Evolutionary conservation across 2,329 filamentous ascomycete genomes (phyloP).

Genomic region (Cladobotryum protrusum): DNA sequence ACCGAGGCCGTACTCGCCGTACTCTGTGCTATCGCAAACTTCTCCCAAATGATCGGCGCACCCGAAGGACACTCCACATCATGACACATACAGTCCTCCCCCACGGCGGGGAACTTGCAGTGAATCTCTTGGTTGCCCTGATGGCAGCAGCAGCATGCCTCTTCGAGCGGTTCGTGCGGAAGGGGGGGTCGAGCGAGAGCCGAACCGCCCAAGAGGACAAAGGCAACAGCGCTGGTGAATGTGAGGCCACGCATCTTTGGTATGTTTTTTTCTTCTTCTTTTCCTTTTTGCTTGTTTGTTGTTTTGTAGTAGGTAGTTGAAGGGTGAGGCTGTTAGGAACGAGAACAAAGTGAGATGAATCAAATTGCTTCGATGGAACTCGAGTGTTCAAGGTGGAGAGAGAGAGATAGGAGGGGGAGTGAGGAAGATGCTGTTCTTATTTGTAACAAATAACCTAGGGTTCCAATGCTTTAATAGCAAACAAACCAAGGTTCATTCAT

Average conservation of each 20-base stretch:
- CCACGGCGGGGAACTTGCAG: conserved; percentile 17
- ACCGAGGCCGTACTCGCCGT: no score
- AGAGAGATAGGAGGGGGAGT: no score
- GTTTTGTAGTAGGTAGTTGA: neutral
- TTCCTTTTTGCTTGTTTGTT: neutral
- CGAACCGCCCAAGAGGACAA: conserved; percentile 18
- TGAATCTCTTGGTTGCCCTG: conserved; percentile 17
- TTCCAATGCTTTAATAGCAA: no score
- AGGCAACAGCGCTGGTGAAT: conserved; percentile 1
- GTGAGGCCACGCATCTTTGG: conserved; percentile 13
- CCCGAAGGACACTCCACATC: conserved; percentile 19
- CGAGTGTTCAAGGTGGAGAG: no score
- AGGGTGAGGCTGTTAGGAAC: no score
- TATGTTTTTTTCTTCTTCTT: neutral
- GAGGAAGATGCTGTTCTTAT: no score
- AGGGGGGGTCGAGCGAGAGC: conserved; percentile 16
- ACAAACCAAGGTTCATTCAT: no score
- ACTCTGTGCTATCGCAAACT: neutral
- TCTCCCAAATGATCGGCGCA: conserved; percentile 15
- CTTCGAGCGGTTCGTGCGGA: conserved; percentile 13
- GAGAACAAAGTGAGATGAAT: no score
- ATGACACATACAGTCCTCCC: conserved; percentile 22
- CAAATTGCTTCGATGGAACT: no score
- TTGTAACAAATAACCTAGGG: no score
- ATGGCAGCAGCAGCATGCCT: conserved; percentile 30